Evolutionary conservation across 768 basidiomycete species (phyloP).

Genomic region (Psilocybe cyanescens): DNA sequence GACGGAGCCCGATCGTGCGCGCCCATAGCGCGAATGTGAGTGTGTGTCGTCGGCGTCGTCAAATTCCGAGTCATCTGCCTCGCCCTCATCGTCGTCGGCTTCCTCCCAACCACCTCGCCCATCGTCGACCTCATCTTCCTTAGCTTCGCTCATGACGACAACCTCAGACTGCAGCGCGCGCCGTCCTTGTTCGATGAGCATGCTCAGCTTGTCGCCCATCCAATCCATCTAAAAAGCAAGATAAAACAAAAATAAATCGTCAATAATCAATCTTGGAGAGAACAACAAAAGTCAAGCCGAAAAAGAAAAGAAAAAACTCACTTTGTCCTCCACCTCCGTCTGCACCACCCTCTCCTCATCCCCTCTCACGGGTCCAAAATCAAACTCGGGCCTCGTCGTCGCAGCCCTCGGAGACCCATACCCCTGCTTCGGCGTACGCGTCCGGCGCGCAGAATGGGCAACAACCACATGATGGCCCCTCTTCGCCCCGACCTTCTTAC

Average conservation of each 20-base stretch:
- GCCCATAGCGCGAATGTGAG: constrained; percentile 14
- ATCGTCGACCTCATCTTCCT: constrained; percentile 80
- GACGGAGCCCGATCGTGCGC: constrained; percentile 30
- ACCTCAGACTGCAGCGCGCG: constrained; percentile 78
- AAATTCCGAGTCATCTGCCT: constrained; percentile 20
- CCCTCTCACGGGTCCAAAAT: constrained; percentile 39
- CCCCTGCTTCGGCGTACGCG: constrained; percentile 26
- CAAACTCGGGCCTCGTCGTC: constrained; percentile 39
- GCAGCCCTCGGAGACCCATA: constrained; percentile 5
- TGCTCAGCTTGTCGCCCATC: constrained; percentile 72
- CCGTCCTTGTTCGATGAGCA: constrained; percentile 79
- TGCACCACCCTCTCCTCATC: constrained; percentile 13
- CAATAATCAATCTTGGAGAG: background rate
- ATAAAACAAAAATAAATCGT: background rate
- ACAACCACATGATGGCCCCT: constrained; percentile 21
- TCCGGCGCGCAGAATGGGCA: constrained; percentile 40
- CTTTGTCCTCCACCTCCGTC: constrained; percentile 13
- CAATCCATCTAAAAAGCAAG: constrained; percentile 69
- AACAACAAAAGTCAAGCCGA: background rate
- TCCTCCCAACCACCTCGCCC: constrained; percentile 79
- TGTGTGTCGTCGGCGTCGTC: background rate
- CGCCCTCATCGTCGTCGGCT: constrained; percentile 40
- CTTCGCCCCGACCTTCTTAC: constrained; percentile 12
- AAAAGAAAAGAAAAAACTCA: constrained; percentile 22
- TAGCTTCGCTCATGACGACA: constrained; percentile 74